Evolutionary conservation across 1,284 basidiomycete species (phyloP).

Genomic region (Ustilago curta): DNA sequence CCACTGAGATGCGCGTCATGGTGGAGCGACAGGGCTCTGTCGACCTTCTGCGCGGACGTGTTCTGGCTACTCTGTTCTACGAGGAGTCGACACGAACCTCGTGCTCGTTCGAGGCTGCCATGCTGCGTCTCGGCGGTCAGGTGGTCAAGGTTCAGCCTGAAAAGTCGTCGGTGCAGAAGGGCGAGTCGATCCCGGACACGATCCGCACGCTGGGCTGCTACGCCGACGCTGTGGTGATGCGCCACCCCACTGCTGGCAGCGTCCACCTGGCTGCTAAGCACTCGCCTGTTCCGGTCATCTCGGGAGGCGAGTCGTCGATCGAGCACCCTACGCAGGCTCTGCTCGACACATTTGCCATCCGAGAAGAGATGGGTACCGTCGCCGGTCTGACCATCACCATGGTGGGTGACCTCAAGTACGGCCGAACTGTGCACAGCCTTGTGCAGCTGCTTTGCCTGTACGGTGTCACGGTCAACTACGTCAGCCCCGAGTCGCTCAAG

Average conservation of each 20-base stretch:
- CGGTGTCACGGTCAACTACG: constrained; percentile 91
- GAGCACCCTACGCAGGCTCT: constrained; percentile 90
- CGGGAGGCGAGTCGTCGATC: constrained; percentile 95
- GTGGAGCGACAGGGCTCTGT: constrained; percentile 91
- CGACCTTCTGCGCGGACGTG: constrained; percentile 89
- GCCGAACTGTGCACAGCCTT: constrained; percentile 95
- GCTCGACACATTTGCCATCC: constrained; percentile 95
- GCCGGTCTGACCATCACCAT: constrained; percentile 93
- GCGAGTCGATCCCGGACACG: constrained; percentile 93
- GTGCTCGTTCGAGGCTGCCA: constrained; percentile 95
- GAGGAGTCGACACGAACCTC: constrained; percentile 94
- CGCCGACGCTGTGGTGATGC: constrained; percentile 91
- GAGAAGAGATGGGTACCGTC: constrained; percentile 96
- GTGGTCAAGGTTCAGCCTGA: constrained; percentile 87
- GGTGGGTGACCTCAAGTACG: constrained; percentile 97
- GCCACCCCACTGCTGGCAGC: constrained; percentile 93
- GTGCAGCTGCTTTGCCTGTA: constrained; percentile 90
- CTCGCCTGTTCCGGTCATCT: constrained; percentile 94
- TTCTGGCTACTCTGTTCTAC: constrained; percentile 96
- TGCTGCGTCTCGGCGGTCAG: constrained; percentile 96
- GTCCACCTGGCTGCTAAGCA: constrained; percentile 80
- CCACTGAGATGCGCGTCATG: constrained; percentile 94
- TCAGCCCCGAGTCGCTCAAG: constrained; percentile 86
- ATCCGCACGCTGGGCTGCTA: constrained; percentile 96
- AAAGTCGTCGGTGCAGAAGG: constrained; percentile 90